Evolutionary conservation across 2,329 filamentous ascomycete species (phyloP).

Genomic region (Fonsecaea pedrosoi): DNA sequence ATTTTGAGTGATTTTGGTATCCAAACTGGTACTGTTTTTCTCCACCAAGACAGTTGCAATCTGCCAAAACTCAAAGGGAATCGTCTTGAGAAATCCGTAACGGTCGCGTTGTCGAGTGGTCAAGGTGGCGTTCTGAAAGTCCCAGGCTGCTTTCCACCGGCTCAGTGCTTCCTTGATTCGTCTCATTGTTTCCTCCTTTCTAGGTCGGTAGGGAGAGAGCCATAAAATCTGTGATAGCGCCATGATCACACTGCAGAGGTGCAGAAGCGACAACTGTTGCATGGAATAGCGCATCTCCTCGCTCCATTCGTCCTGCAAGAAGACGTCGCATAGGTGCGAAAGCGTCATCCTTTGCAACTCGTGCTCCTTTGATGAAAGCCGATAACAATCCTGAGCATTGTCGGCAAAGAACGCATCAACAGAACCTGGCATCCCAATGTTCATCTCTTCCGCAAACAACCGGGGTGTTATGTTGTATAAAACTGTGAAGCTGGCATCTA

Average conservation of each 20-base stretch:
- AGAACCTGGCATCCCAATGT: slow-evolving; percentile 11
- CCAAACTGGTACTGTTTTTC: slow-evolving; percentile 16
- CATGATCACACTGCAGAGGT: slow-evolving; percentile 14
- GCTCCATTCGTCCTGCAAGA: slow-evolving; percentile 14
- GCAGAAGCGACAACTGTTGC: slow-evolving; percentile 13
- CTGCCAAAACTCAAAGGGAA: slow-evolving; percentile 20
- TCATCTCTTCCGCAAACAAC: slow-evolving; percentile 20
- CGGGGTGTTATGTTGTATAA: slow-evolving; percentile 19
- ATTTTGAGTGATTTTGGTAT: slow-evolving; percentile 4
- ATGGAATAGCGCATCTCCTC: slow-evolving; percentile 9
- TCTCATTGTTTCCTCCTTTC: slow-evolving; percentile 13
- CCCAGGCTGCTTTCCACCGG: slow-evolving; percentile 17
- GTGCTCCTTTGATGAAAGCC: slow-evolving; percentile 2
- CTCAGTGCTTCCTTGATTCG: slow-evolving; percentile 10
- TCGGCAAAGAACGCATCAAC: slow-evolving; percentile 17
- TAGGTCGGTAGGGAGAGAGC: slow-evolving; percentile 21
- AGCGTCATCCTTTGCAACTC: slow-evolving; percentile 2
- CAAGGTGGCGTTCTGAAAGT: slow-evolving; percentile 12
- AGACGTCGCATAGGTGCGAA: slow-evolving; percentile 6
- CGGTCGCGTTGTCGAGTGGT: slow-evolving; percentile 10
- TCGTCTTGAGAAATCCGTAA: slow-evolving; percentile 13
- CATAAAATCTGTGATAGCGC: slow-evolving; percentile 15
- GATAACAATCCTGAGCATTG: slow-evolving; percentile 13
- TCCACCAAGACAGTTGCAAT: slow-evolving; percentile 13
- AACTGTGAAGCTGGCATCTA: slow-evolving; percentile 23